A percentile compares a stretch with the other conserved stretches of the same genome.
Evolutionary conservation across 2,329 filamentous ascomycete species (phyloP).

Genomic region (Arthrobotrys sinensis): DNA sequence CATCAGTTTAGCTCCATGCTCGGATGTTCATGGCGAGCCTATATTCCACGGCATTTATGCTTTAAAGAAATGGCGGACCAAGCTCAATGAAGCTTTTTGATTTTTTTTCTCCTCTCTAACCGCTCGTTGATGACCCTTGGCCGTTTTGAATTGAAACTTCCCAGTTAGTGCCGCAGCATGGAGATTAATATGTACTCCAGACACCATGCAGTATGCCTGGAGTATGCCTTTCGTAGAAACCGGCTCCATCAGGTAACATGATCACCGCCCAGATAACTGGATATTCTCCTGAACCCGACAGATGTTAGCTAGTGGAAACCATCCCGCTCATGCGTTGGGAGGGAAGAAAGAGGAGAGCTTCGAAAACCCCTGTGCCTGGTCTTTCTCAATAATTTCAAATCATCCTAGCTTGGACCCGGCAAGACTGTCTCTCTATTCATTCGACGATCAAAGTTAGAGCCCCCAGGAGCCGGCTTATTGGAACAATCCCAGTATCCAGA

Average conservation of each 20-base stretch:
- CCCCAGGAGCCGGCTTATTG: slow-evolving; percentile 55
- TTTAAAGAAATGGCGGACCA: slow-evolving; percentile 31
- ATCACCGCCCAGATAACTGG: slow-evolving; percentile 39
- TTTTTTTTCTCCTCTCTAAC: slow-evolving; percentile 31
- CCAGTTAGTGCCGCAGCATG: slow-evolving; percentile 43
- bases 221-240: slow-evolving; percentile 32
- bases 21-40: slow-evolving; percentile 51
- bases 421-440: slow-evolving; percentile 32
- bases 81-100: slow-evolving; percentile 43
- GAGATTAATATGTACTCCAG: slow-evolving; percentile 34
- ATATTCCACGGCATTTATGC: slow-evolving; percentile 49
- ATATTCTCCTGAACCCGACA: slow-evolving; percentile 45
- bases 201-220: slow-evolving; percentile 14
- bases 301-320: slow-evolving; percentile 30
- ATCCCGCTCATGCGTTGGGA: slow-evolving; percentile 46
- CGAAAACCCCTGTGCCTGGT: slow-evolving; percentile 45
- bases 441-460: slow-evolving; percentile 45
- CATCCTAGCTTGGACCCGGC: slow-evolving; percentile 46
- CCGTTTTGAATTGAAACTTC: slow-evolving; percentile 40
- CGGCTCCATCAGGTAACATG: slow-evolving; percentile 35
- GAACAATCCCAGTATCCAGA: slow-evolving; percentile 50
- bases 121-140: slow-evolving; percentile 28
- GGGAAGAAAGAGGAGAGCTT: slow-evolving; percentile 22
- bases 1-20: slow-evolving; percentile 45
- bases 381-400: slow-evolving; percentile 61